phyloP scores from a whole-genome alignment of 2,329 filamentous ascomycete species.

The Aspergillus brasiliensis region DNA sequence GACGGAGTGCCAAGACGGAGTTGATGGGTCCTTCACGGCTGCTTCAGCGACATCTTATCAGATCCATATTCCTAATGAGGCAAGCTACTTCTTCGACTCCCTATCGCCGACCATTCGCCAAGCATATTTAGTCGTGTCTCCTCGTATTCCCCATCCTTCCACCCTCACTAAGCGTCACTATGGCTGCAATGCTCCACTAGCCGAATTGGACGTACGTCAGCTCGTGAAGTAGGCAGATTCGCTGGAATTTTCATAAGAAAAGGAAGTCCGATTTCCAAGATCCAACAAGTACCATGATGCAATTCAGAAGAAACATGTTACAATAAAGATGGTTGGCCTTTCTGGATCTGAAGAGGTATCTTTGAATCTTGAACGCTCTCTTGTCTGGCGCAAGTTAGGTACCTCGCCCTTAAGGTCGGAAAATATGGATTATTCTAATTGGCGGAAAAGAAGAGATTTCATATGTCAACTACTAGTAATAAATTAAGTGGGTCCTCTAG shows the following conservation, averaged over 20 bases:
- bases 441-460: background rate
- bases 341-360: background rate
- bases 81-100: background rate
- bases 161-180: background rate
- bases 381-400: background rate
- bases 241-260: background rate
- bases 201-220: background rate
- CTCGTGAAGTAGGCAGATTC: background rate
- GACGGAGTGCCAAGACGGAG: background rate
- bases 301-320: no score
- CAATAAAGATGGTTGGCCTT: no score
- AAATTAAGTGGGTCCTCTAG: background rate
- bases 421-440: background rate
- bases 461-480: background rate
- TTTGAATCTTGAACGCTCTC: background rate
- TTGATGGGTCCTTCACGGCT: background rate
- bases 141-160: background rate
- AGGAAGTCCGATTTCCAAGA: background rate
- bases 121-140: background rate
- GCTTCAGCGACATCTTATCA: conserved; percentile 4
- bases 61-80: conserved; percentile 7
- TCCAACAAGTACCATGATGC: background rate
- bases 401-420: background rate
- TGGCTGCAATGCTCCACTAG: background rate
- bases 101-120: background rate